Base-by-base conservation (phyloP, 1,139 yeast species). In the Hyphopichia buzzinii region DNA sequence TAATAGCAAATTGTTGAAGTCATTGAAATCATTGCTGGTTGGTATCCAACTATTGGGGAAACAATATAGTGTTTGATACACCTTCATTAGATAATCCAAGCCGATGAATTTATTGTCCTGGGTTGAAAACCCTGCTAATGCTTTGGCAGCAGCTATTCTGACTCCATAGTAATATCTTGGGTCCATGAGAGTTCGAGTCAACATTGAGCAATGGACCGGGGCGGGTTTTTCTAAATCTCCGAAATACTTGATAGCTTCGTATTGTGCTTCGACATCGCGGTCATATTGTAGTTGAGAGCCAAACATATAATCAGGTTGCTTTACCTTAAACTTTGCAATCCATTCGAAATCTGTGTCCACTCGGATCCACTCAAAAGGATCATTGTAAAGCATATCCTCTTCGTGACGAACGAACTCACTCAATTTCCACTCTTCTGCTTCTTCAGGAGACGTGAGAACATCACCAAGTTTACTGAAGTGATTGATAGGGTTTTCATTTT, bases 331-430 rank as follows among this genome's bases (percentile, higher is more conserved):
- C 45, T 77, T 77, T 39, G 95, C 88, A 34, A 94, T 84, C 99
- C 99, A 94, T 57, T 94, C 98, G 52, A 84, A 86, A 59, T 94
- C 99, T 0, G 97, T 90, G 62, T 94, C 99, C 8, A 90, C 88
- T 48, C 99, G 72, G 29, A 94, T 74, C 99, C 99, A 94, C 54
- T 94, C 98, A 62, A 89, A 94, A 0, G 97, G 96, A 54, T 92
- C 97, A 48, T 79, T 80, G 32, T 77, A 71, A 15, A 61, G 46
- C 13, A 54, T 54, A 34, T 81, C 90, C 41, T 85, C 95, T 40
- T 82, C 87, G 29, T 81, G 81, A 38, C 74, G 74, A 2, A 79
- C 72, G 79, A 90, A 84, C 30, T 87, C 96, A 2, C 74, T 74
- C 19, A 92, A 65, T 13, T 73, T 71, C 97, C 97, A 92, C 27